These are phyloP conservation scores for Talaromyces borbonicus DNA, from an alignment of 495 filamentous ascomycete genomes.

Conservation along the genomic window DNA sequence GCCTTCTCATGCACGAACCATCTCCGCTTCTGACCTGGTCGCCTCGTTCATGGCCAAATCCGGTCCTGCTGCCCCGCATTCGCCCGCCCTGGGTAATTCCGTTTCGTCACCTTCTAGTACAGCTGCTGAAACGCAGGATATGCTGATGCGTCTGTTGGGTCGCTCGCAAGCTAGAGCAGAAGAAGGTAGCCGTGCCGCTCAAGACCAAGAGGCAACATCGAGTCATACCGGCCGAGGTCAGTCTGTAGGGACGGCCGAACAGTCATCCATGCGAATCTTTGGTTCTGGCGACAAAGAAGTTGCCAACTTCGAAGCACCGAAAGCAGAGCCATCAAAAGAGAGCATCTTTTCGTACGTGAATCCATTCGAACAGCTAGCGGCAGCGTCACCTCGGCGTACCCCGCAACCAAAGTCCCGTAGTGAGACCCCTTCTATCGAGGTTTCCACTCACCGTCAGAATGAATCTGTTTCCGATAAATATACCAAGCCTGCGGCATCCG, in stretches of 20 bases:
- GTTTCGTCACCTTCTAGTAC: slow-evolving; percentile 17
- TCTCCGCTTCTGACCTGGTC: slow-evolving; percentile 55
- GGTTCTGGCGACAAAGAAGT: slow-evolving; percentile 20
- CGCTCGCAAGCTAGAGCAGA: slow-evolving; percentile 37
- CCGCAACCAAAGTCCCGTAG: slow-evolving; percentile 31
- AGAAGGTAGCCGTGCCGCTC: slow-evolving; percentile 6
- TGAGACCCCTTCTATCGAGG: slow-evolving; percentile 26
- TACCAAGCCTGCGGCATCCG: background rate
- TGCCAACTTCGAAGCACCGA: slow-evolving; percentile 18
- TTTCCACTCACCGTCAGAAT: slow-evolving; percentile 15
- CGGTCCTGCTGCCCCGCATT: slow-evolving; percentile 16
- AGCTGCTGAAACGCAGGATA: slow-evolving; percentile 50
- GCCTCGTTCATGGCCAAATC: slow-evolving; percentile 44
- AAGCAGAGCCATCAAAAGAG: slow-evolving; percentile 23
- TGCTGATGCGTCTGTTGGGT: slow-evolving; percentile 56
- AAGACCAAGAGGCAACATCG: slow-evolving; percentile 5
- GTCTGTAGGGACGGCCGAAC: slow-evolving; percentile 10
- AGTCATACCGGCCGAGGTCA: slow-evolving; percentile 3
- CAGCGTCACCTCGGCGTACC: slow-evolving; percentile 49
- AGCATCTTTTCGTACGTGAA: slow-evolving; percentile 68
- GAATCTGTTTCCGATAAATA: slow-evolving; percentile 2
- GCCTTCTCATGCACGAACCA: slow-evolving; percentile 39
- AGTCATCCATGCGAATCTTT: slow-evolving; percentile 29
- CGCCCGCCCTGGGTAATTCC: slow-evolving; percentile 8
- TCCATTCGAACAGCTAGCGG: slow-evolving; percentile 67